Base-by-base conservation (phyloP, 495 filamentous ascomycete genomes). In the Penicillium waksmanii region DNA sequence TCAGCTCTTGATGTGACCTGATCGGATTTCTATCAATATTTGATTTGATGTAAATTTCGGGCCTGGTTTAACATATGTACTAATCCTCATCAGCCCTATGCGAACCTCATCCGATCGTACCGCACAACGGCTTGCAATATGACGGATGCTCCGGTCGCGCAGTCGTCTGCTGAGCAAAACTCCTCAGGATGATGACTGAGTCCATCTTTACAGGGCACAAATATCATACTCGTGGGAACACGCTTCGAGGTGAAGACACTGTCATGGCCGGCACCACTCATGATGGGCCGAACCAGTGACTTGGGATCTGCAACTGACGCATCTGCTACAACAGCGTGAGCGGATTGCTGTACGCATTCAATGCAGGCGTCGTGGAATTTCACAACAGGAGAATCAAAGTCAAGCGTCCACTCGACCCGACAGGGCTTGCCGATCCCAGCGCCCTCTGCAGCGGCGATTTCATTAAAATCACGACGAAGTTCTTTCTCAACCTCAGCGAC, bases 351-450 rank as follows among this genome's bases (percentile, higher is more conserved):
- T 10, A 93, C 89, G 34, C 84, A 87, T 4, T 76, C 63, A 48
- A 93, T 87, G 66, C 89, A 93, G 64, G 87, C 83, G 10, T 79
- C 68, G 66, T 93, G 83, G 73, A 95, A 93, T 43, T 82, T 79
- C 11, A 85, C 82, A 2, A 89, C 88, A 4, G 83, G 78, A 3
- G 86, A 90, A 53, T 85, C 80, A 57, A 83, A 85, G 61, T 90
- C 86, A 12, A 85, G 68, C 6, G 69, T 76, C 80, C 85, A 88
- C 34, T 83, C 75, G 13, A 88, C 82, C 13, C 64, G 74, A 57
- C 85, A 87, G 5, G 82, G 81, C 62, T 80, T 82, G 46, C 81
- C 81, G 44, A 75, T 77, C 55, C 64, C 73, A 59, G 58, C 76
- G 17, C 83, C 78, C 63, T 84, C 79, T 47, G 81, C 80, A 3